Conservation (phyloP, 129 eudicot species). For the Flaveria brownii region DNA sequence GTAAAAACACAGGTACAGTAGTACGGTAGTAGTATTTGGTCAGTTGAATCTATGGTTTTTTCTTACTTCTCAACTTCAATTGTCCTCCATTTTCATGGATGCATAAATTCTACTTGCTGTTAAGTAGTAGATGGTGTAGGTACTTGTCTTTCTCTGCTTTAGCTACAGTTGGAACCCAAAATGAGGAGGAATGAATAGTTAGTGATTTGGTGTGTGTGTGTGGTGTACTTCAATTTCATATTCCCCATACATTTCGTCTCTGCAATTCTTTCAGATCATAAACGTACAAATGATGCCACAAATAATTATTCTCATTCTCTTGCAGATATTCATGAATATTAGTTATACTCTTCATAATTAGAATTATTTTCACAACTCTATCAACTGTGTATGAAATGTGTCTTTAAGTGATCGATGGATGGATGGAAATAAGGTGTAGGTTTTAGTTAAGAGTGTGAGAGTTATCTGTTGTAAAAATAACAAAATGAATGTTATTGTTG, state of each 20-base stretch:
- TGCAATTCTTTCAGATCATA: slow-evolving; percentile 37
- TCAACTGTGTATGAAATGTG: too few relatives aligned
- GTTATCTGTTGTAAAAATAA: too few relatives aligned
- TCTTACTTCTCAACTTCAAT: background rate
- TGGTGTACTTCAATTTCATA: slow-evolving; percentile 16
- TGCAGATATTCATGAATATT: background rate
- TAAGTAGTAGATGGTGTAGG: background rate
- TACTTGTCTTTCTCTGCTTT: background rate
- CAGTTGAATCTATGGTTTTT: slow-evolving; percentile 10
- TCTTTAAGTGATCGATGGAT: too few relatives aligned
- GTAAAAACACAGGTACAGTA: slow-evolving; percentile 29
- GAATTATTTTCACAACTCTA: too few relatives aligned
- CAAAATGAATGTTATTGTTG: background rate
- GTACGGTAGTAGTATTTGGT: slow-evolving; percentile 14
- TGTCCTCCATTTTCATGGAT: background rate
- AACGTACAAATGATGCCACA: slow-evolving; percentile 28
- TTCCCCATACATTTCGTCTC: slow-evolving; percentile 35
- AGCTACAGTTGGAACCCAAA: slow-evolving; percentile 13
- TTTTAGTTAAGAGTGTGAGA: too few relatives aligned
- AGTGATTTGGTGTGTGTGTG: background rate
- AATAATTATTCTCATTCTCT: background rate
- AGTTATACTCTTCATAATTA: background rate
- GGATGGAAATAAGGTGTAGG: too few relatives aligned
- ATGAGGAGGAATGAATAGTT: slow-evolving; percentile 24
- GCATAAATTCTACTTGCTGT: slow-evolving; percentile 16